phyloP scores from a whole-genome alignment of 2,329 filamentous ascomycete species.

The Sarocladiaceae sp. region DNA sequence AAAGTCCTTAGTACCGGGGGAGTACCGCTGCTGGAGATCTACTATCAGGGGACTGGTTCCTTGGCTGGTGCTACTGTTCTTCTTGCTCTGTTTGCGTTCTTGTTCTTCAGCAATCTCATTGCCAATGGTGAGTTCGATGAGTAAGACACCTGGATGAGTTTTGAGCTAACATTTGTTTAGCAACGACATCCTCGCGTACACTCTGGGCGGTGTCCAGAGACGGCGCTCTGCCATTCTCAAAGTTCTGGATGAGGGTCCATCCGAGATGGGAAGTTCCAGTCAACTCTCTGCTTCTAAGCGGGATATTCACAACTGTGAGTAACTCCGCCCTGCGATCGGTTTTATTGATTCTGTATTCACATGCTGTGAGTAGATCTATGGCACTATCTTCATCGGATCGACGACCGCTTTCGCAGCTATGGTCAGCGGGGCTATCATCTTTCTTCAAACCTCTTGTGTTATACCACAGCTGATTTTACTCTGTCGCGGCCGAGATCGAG shows the following conservation, averaged over 20 bases:
- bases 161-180: background rate
- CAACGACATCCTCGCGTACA: slow-evolving; percentile 52
- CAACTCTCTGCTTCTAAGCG: slow-evolving; percentile 46
- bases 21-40: slow-evolving; percentile 55
- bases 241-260: slow-evolving; percentile 56
- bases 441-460: slow-evolving; percentile 18
- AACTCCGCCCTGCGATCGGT: background rate
- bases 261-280: slow-evolving; percentile 56
- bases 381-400: slow-evolving; percentile 22
- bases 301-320: background rate
- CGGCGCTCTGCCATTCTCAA: slow-evolving; percentile 57
- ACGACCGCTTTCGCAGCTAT: slow-evolving; percentile 21
- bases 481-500: slow-evolving; percentile 16
- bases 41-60: slow-evolving; percentile 55
- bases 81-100: slow-evolving; percentile 55
- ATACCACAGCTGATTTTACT: slow-evolving; percentile 20
- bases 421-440: slow-evolving; percentile 21
- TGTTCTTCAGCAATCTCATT: slow-evolving; percentile 39
- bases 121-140: slow-evolving; percentile 1
- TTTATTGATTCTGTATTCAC: too few relatives aligned
- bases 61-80: slow-evolving; percentile 56
- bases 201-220: slow-evolving; percentile 60
- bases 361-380: slow-evolving; percentile 23
- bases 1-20: slow-evolving; percentile 47
- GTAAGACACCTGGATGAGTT: background rate